These are phyloP conservation scores for Populus nigra DNA, from an alignment of 345 rosid genomes.

Conservation along the genomic window DNA sequence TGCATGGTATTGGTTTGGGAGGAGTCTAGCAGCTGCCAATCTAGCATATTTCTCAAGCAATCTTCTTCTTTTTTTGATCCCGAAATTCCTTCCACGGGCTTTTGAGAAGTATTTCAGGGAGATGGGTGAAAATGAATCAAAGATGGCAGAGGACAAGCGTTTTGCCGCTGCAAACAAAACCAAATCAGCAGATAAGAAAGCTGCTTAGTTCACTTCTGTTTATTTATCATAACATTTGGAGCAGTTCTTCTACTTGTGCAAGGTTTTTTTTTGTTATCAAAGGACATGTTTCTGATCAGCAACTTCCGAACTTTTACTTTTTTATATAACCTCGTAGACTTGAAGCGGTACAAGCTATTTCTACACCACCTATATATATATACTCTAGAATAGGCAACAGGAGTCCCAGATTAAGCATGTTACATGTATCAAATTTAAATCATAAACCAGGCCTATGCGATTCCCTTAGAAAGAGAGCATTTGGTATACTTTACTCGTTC, in stretches of 20 bases:
- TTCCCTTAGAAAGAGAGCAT: not conserved
- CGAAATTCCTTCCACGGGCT: conserved; percentile 74
- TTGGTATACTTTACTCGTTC: not conserved
- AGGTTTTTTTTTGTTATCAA: not conserved
- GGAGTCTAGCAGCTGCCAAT: conserved; percentile 56
- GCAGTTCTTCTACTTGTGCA: not conserved
- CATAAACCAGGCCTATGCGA: not conserved
- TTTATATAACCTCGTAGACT: not conserved
- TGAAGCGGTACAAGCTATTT: not conserved
- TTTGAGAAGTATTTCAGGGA: conserved; percentile 67
- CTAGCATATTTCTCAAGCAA: conserved; percentile 62
- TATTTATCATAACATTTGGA: not conserved
- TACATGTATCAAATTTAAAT: too few species aligned
- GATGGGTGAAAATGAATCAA: conserved; percentile 49
- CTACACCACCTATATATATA: not conserved
- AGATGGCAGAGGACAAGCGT: conserved; percentile 55
- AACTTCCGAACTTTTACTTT: not conserved
- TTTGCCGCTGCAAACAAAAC: conserved; percentile 29
- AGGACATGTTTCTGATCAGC: not conserved
- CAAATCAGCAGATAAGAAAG: conserved; percentile 39
- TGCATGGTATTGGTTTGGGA: conserved; percentile 84
- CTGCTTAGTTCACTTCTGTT: conserved; percentile 29
- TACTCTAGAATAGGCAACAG: not conserved
- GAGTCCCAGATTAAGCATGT: too few species aligned
- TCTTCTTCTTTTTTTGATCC: conserved; percentile 74